Evolutionary conservation across 2,329 filamentous ascomycete species (phyloP).

Genomic region (Colletotrichum sp.): DNA sequence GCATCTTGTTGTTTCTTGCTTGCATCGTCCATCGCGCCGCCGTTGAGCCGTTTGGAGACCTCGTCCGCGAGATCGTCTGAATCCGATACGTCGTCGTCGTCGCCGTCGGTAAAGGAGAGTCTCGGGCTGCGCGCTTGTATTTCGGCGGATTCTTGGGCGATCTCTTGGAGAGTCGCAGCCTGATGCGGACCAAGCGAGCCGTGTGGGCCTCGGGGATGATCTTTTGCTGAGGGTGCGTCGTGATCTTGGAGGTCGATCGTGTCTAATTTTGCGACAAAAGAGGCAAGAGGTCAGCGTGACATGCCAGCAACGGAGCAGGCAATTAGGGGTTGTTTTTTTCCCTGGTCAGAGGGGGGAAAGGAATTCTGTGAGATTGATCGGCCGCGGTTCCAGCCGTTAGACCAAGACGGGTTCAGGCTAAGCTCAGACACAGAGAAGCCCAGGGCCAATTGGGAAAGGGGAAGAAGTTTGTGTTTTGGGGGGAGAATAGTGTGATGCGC

Average conservation of each 20-base stretch:
- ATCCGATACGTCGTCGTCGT: slow-evolving; percentile 44
- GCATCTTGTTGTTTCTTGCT: slow-evolving; percentile 41
- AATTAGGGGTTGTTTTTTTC: neutral
- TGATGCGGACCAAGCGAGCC: slow-evolving; percentile 75
- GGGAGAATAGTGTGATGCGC: slow-evolving; percentile 9
- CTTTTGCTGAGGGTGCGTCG: slow-evolving; percentile 81
- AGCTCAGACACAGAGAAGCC: slow-evolving; percentile 14
- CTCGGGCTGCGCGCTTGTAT: slow-evolving; percentile 71
- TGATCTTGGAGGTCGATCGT: slow-evolving; percentile 94
- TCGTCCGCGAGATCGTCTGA: slow-evolving; percentile 49
- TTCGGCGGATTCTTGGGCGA: slow-evolving; percentile 76
- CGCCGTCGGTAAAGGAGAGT: slow-evolving; percentile 53
- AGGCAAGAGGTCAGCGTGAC: slow-evolving; percentile 15
- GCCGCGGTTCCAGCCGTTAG: slow-evolving; percentile 12
- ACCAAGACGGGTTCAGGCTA: slow-evolving; percentile 19
- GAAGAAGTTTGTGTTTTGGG: slow-evolving; percentile 10
- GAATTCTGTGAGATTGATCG: slow-evolving; percentile 20
- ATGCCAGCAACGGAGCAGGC: neutral
- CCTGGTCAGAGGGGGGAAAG: neutral
- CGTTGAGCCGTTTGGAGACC: slow-evolving; percentile 43
- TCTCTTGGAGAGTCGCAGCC: slow-evolving; percentile 81
- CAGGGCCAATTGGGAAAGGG: slow-evolving; percentile 10
- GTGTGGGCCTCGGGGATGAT: slow-evolving; percentile 61
- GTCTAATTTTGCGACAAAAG: slow-evolving; percentile 57
- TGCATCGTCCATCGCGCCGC: slow-evolving; percentile 24